Evolutionary conservation across 257 asterid species (phyloP), one percentile per base, ranked within the genome.

Genomic region (Solanum arcanum): DNA sequence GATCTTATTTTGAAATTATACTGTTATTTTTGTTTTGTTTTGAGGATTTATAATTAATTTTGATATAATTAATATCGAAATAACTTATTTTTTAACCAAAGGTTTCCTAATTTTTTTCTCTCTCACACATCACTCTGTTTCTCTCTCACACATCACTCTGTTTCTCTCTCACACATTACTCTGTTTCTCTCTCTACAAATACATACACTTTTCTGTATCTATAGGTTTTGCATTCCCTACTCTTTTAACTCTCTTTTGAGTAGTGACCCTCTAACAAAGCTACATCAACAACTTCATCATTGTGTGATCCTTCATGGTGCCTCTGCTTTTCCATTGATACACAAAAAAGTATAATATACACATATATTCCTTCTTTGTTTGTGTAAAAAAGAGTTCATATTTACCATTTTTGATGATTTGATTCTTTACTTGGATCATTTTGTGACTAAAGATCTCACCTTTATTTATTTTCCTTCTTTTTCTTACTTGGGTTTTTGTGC

Each of bases 391-490:
- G 62, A 27, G 66, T 10, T 49, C 42, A 31, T 49, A 35, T 81
- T 81, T 84, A 29, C 81, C 31, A 18, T 60, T 83, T 73, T 83
- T 74, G 20, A 21, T 49, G 68, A 74, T 46, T 86, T 88, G 89
- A 88, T 92, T 88, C 92, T 56, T 89, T 89, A 31, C 92, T 87
- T 90, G 91, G 89, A 91, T 86, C 93, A 90, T 42, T 46, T 78
- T 89, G 90, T 87, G 72, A 90, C 89, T 89, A 83, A 87, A 92
- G 92, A 89, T 89, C 91, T 90, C 86, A 76, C 69, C 92, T 87
- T 92, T 90, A 7, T 16, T 72, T 16, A 33, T 72, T 72, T 72
- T 33, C 27, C 78, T 72, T 16, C 37, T 68, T 27, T 68, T 70
- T 70, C 39, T 70, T 16, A 6, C 56, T 88, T 87, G 60, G 23